Evolutionary conservation across 768 basidiomycete genomes (phyloP), one percentile per base, ranked within the genome.

Genomic region (Wakefieldia striispora): DNA sequence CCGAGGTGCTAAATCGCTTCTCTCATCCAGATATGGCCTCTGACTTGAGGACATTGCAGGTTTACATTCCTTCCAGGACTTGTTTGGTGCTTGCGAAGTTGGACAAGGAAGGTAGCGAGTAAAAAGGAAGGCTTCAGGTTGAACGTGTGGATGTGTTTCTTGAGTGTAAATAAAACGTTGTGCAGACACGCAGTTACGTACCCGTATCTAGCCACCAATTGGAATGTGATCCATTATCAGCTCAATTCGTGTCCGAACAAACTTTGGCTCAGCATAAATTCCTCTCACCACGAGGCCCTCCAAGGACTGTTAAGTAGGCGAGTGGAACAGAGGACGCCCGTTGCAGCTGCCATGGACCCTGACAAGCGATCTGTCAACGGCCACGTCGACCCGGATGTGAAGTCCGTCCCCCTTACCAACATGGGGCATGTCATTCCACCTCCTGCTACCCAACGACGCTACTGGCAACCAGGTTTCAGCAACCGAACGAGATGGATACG

Each of bases 1-100:
- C 88, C 45, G 89, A 95, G 78, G 93, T 90, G 57, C 51, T 76
- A 41, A 34, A 60, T 53, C 13, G 19, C 58, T 27, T 39, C 23
- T 31, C 20, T 35, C 19, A 26, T 40, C 1, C 11, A 26, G 44
- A 29, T 27, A 14, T 3, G 14, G 14, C 17, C 37, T 47, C 43
- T 51, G 20, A 58, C 40, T 17, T 33, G 23, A 17, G 26, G 42
- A 6, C 38, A 27, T 33, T 45, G 13, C 47, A 68, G 66, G 51
- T 70, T n/a, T 68, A 69, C 20, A 40, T 61, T 37, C 67, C 66
- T 24, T 65, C 67, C 33, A 60, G 66, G 45, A 65, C 65, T 37
- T 69, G 66, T 37, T 36, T 68, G 9, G 69, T 68, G 36, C 38
- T 68, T 2, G 66, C 55, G 34, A 69, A 60, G 44, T 27, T 45